Base-by-base conservation (phyloP, 2,329 filamentous ascomycete species). In the Didymella sp. region DNA sequence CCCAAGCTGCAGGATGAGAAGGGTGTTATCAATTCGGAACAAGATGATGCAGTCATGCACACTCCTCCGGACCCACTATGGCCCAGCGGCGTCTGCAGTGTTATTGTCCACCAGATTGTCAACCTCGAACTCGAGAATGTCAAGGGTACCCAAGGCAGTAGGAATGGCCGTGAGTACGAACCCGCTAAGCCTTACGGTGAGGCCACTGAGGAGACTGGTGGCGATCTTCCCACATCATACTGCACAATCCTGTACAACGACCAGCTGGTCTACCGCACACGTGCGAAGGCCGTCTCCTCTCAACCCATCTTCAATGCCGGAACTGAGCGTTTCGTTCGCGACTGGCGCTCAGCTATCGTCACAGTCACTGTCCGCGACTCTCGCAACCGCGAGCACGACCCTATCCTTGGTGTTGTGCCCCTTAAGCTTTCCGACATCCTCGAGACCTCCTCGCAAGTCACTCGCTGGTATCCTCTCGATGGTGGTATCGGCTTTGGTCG, bases 271-370 rank as follows among this genome's bases (percentile, higher is more conserved):
- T 98, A 97, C 81, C 92, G 94, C 71, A 98, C 94, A n/a, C 87
- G 95, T 70, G 87, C 91, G 31, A 98, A 99, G 81, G 93, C 93
- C 4, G 90, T 96, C 7, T 96, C 90, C 31, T 96, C 91, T 49
- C 93, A 96, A 74, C 95, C 95, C 1, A 97, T 98, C 62, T 98
- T 96, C 83, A 97, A 98, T 67, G 93, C 95, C 3, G 94, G 94
- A 58, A 97, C 93, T 0, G 95, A 99, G 72, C 86, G 89, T 12
- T 98, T 98, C 68, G 81, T 98, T 27, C 89, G 94, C 21, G 94
- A 99, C 72, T 99, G 95, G 95, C 85, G 92, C 61, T 95, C 91
- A 17, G 84, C 86, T 42, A 90, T 97, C 55, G 84, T 96, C 51
- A 97, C 93, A 0, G 83, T 98, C 46, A 90, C 91, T 0, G 92